phyloP scores from a whole-genome alignment of 1,284 basidiomycete genomes.

The Inonotus hispidus region DNA sequence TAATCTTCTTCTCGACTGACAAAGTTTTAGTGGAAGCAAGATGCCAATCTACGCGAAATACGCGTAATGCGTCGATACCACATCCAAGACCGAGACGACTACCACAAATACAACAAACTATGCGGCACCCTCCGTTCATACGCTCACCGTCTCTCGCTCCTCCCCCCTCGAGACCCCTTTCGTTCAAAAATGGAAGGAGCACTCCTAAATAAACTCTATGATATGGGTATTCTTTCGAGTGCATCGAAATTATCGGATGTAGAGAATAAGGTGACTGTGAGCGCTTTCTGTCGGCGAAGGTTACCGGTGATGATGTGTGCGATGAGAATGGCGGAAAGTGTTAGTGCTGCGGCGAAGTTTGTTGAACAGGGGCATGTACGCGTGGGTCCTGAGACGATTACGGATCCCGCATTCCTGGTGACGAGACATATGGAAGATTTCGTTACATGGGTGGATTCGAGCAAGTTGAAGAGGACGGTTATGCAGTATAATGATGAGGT shows the following conservation, averaged over 20 bases:
- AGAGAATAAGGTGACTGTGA: conserved; percentile 93
- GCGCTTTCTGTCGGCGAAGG: conserved; percentile 88
- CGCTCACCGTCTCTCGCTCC: conserved; percentile 82
- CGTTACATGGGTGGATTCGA: conserved; percentile 99
- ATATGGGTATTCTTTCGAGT: conserved; percentile 90
- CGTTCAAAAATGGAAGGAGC: conserved; percentile 81
- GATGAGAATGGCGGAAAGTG: conserved; percentile 89
- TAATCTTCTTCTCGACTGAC: conserved; percentile 5
- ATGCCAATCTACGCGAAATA: conserved; percentile 87
- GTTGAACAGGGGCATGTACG: conserved; percentile 98
- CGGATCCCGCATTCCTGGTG: conserved; percentile 95
- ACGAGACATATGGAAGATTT: conserved; percentile 99
- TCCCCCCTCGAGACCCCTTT: conserved; percentile 90
- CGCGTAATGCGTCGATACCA: conserved; percentile 96
- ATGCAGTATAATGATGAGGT: conserved; percentile 98
- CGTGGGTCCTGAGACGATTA: conserved; percentile 93
- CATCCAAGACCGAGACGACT: conserved; percentile 91
- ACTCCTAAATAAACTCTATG: conserved; percentile 93
- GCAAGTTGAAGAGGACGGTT: conserved; percentile 93
- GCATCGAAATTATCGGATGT: conserved; percentile 84
- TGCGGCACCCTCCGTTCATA: conserved; percentile 84
- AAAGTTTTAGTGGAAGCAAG: conserved; percentile 85
- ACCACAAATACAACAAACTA: conserved; percentile 97
- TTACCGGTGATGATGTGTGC: conserved; percentile 91
- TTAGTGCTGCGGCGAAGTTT: conserved; percentile 93